These are phyloP conservation scores for Raddia guianensis DNA, from an alignment of 176 grass and related monocot species.

Conservation along the genomic window DNA sequence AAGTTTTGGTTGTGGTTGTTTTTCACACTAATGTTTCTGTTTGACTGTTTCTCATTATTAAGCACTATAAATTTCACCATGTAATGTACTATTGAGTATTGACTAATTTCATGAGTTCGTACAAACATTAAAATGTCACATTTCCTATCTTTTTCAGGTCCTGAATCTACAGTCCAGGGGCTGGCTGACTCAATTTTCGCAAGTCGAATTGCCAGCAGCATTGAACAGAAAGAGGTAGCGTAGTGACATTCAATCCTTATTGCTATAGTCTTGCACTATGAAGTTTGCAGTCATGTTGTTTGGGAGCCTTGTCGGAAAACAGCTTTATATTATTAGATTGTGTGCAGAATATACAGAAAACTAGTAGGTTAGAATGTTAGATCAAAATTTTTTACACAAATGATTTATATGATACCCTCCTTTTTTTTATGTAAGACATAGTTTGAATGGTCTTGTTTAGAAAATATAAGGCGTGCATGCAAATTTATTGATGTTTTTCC, in stretches of 20 bases:
- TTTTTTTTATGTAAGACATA: too few species aligned
- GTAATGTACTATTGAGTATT: neutral
- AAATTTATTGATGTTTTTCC: too few species aligned
- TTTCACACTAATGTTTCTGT: neutral
- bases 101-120: constrained; percentile 13
- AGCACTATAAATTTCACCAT: neutral
- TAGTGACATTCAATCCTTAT: constrained; percentile 20
- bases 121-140: constrained; percentile 31
- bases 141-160: constrained; percentile 55
- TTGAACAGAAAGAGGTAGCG: constrained; percentile 54
- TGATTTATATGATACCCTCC: neutral
- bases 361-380: constrained; percentile 18
- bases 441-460: too few species aligned
- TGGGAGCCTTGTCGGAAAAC: neutral
- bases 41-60: neutral
- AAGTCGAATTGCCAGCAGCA: constrained; percentile 53
- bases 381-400: constrained; percentile 8
- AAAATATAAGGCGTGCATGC: too few species aligned
- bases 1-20: neutral
- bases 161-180: constrained; percentile 53
- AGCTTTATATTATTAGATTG: neutral
- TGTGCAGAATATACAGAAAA: neutral
- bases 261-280: neutral
- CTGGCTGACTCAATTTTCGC: constrained; percentile 78
- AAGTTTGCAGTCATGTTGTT: constrained; percentile 26